Base-by-base conservation (phyloP, 2,329 filamentous ascomycete species). In the Huntiella decipiens region DNA sequence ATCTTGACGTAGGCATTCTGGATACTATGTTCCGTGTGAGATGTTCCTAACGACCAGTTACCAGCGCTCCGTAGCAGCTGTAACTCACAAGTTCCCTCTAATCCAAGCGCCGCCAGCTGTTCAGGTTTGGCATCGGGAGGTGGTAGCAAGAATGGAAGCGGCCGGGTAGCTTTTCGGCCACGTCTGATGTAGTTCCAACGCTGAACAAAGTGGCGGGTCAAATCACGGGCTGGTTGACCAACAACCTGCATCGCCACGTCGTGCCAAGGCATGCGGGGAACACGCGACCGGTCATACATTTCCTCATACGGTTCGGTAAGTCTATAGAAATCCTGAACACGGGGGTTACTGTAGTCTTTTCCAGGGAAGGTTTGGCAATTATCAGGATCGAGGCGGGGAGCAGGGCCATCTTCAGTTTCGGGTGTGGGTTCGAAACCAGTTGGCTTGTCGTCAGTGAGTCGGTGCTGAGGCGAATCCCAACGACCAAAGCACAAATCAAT, bases 161-260 rank as follows among this genome's bases (percentile, higher is more conserved):
- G 92, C 15, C 91, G 75, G 1, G 88, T 94, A 4, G 91, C 86
- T 55, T 93, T 94, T 49, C 91, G 78, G 51, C 92, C 87, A 45
- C 91, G 80, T 42, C 94, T 73, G 36, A 98, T 77, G 54, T 96
- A 96, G 60, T 96, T 96, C 91, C 91, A 98, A 50, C 91, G 74
- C 61, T 98, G 91, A 4, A 96, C 86, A 57, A 98, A 98, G 61
- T 96, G 91, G 16, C 91, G 77, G 2, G 87, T 95, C 51, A 96
- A 66, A 63, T 98, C 91, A 53, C 91, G 75, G 10, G 91, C 88
- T 2, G 91, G 91, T 59, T 96, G 91, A 3, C 91, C 91, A 38
- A 96, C 86, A 37, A 98, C 79, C 61, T 96, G 91, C 91, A 98
- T 96, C 2, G 81, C 77, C 51, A 98, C 86, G 60, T 98, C 91